A percentile compares a stretch with the other conserved stretches of the same genome.
Evolutionary conservation across 306 rosid species (phyloP).

Genomic region (Vigna unguiculata): DNA sequence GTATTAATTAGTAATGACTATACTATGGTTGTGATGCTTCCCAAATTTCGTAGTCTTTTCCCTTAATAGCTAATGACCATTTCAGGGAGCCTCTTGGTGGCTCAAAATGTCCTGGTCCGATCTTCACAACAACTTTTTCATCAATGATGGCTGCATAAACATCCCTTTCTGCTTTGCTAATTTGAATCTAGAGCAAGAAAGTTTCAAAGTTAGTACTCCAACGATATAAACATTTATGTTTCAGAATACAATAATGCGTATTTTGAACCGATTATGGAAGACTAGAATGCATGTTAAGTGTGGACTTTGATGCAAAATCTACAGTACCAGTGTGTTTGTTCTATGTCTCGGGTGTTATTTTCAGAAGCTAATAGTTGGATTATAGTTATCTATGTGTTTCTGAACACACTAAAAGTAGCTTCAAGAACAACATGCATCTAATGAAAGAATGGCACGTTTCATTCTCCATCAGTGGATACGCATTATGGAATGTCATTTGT

Average conservation of each 20-base stretch:
- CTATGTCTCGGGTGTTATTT: neutral
- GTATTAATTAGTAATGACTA: neutral
- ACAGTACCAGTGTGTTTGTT: neutral
- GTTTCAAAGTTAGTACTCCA: constrained; percentile 31
- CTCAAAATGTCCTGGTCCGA: constrained; percentile 86
- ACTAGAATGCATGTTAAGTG: neutral
- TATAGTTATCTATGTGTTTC: neutral
- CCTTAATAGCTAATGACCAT: constrained; percentile 67
- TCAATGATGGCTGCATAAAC: constrained; percentile 83
- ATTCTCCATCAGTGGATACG: neutral
- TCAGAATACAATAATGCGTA: neutral
- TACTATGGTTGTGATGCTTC: constrained; percentile 56
- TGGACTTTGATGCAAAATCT: neutral
- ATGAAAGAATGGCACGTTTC: neutral
- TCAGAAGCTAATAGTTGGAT: neutral
- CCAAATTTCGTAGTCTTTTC: constrained; percentile 85
- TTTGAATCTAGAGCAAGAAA: constrained; percentile 57
- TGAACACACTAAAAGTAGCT: neutral
- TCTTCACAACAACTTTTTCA: constrained; percentile 71
- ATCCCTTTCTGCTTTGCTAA: constrained; percentile 67
- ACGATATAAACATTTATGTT: neutral
- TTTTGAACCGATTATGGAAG: neutral
- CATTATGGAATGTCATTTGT: neutral
- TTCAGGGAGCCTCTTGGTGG: constrained; percentile 56
- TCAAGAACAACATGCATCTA: neutral